Conservation (phyloP, 495 filamentous ascomycete genomes). For the Penicillium odoratum region DNA sequence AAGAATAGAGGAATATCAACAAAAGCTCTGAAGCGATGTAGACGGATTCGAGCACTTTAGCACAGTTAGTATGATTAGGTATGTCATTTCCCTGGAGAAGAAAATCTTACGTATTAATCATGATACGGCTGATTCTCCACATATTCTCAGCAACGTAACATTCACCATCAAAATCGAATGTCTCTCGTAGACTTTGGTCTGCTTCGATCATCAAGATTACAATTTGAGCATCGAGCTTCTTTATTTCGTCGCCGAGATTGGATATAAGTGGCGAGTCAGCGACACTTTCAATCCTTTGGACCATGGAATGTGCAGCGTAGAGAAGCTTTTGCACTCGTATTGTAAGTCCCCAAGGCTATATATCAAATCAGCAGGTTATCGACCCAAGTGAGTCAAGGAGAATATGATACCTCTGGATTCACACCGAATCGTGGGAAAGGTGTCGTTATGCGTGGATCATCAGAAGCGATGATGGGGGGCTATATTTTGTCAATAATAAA, state of each 20-base stretch:
- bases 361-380: slow-evolving; percentile 1
- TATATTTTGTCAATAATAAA: slow-evolving; percentile 8
- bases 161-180: slow-evolving; percentile 15
- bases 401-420: slow-evolving; percentile 40
- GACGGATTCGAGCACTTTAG: slow-evolving; percentile 47
- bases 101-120: slow-evolving; percentile 20
- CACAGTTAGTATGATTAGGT: neutral
- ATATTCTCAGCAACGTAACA: slow-evolving; percentile 19
- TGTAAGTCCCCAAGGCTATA: slow-evolving; percentile 44
- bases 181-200: slow-evolving; percentile 15
- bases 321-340: slow-evolving; percentile 50
- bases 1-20: slow-evolving; percentile 51
- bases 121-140: slow-evolving; percentile 23
- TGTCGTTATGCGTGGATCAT: slow-evolving; percentile 48
- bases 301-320: slow-evolving; percentile 37
- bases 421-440: slow-evolving; percentile 43
- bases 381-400: neutral
- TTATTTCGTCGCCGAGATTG: slow-evolving; percentile 16
- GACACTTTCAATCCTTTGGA: slow-evolving; percentile 18
- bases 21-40: slow-evolving; percentile 54
- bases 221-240: slow-evolving; percentile 12
- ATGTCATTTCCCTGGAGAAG: neutral
- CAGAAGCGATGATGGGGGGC: slow-evolving; percentile 44
- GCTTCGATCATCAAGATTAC: slow-evolving; percentile 15
- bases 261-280: slow-evolving; percentile 4